phyloP scores from a whole-genome alignment of 1,139 yeast species.

The Pichia sp. region DNA sequence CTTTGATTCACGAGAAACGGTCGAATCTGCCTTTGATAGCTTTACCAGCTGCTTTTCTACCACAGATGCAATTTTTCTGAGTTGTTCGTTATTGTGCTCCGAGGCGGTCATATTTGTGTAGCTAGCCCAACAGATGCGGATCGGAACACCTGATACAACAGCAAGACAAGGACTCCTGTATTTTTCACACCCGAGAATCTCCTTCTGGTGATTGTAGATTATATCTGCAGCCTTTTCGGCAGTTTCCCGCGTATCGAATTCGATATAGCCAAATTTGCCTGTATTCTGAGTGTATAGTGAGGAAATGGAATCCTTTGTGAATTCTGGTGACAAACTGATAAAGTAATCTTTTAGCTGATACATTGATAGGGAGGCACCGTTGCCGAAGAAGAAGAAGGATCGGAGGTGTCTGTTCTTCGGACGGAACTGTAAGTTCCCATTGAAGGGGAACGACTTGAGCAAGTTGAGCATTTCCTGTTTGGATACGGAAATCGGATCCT shows the following conservation, averaged over 20 bases:
- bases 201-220: constrained; percentile 23
- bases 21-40: constrained; percentile 38
- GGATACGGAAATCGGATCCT: constrained; percentile 12
- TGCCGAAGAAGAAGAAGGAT: constrained; percentile 70
- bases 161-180: constrained; percentile 36
- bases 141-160: constrained; percentile 44
- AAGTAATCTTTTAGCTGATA: constrained; percentile 51
- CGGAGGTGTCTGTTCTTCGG: constrained; percentile 43
- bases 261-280: constrained; percentile 64
- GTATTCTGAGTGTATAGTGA: constrained; percentile 52
- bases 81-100: constrained; percentile 32
- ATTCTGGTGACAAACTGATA: constrained; percentile 37
- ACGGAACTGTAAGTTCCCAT: constrained; percentile 44
- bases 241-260: constrained; percentile 44
- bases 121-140: constrained; percentile 66
- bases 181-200: not conserved
- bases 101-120: constrained; percentile 49
- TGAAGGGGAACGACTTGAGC: constrained; percentile 56
- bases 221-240: constrained; percentile 55
- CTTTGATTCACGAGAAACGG: not conserved
- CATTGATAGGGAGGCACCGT: constrained; percentile 64
- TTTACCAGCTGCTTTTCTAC: constrained; percentile 58
- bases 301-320: constrained; percentile 26
- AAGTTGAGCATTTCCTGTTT: constrained; percentile 46
- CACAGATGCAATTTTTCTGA: constrained; percentile 46